Base-by-base conservation (phyloP, 148 eudicot genomes). In the Chenopodium quinoa region DNA sequence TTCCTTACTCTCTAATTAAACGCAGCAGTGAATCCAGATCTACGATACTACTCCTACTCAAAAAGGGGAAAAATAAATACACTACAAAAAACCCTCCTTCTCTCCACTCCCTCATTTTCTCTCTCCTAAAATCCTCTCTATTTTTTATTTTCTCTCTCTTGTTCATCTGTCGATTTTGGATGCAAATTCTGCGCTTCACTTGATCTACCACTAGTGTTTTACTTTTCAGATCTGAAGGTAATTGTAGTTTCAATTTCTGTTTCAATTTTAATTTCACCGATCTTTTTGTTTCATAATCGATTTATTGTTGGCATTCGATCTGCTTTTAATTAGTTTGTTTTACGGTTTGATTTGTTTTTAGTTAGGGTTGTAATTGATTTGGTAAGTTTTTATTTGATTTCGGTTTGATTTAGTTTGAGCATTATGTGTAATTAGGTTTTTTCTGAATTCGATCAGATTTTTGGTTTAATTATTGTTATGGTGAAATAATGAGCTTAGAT, bases 171-270 rank as follows among this genome's bases (percentile, higher is more conserved):
- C 78, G 74, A 81, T 81, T 81, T 58, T 46, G 68, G 83, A 81
- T 81, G 83, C 83, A 68, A 73, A n/a, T 40, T 1, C 40, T 20
- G 29, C 75, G 50, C 4, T 54, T 77, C 79, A 75, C 75, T 82
- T 82, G 87, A 87, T 87, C 75, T 82, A 16, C 20, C 64, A 3
- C 40, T 47, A 37, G 22, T 4, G 31, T 32, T 77, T 74, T 72
- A 29, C 10, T 68, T 13, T 34, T 73, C 79, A 87, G 87, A 87
- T 87, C 89, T 82, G 62, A 77, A 76, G 83, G 84, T 66, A 62
- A n/a, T 1, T 52, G 54, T 73, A 40, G 44, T 40, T 73, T n/a
- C 65, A 74, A 65, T 68, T 58, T 25, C 27, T 23, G 31, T 72
- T 1, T 9, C 16, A 4, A 4, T 27, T 27, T n/a, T 78, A 6